A percentile compares a stretch with the other conserved stretches of the same genome.
Conservation (phyloP, 1,139 yeast species). For the Oligophagozyma castellii region DNA sequence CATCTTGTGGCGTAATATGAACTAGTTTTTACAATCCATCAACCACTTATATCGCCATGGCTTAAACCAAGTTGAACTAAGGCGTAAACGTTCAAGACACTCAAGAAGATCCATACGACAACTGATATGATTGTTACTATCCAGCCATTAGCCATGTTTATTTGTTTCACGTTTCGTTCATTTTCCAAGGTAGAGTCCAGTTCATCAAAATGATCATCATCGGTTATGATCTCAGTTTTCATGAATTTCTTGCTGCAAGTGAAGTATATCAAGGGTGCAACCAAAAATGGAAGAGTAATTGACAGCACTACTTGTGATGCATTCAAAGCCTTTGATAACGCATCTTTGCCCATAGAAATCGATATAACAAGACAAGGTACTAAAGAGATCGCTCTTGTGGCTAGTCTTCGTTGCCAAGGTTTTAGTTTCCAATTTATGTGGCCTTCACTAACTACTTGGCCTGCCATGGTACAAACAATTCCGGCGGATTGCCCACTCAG, state of each 20-base stretch:
- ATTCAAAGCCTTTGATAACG: constrained; percentile 50
- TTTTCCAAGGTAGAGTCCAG: constrained; percentile 3
- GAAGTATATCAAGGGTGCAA: constrained; percentile 67
- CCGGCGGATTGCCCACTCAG: constrained; percentile 77
- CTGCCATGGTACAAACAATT: constrained; percentile 76
- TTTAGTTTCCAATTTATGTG: constrained; percentile 59
- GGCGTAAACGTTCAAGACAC: constrained; percentile 54
- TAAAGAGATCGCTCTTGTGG: constrained; percentile 58
- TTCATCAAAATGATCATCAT: constrained; percentile 11
- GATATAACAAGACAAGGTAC: constrained; percentile 51
- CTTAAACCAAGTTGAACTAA: constrained; percentile 35
- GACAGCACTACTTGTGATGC: constrained; percentile 69
- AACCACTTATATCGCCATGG: constrained; percentile 13
- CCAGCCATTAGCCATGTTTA: constrained; percentile 52
- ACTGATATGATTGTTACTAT: constrained; percentile 33
- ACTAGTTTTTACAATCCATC: too few relatives aligned
- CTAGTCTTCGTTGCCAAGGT: constrained; percentile 67
- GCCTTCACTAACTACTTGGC: constrained; percentile 77
- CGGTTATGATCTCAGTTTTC: constrained; percentile 32
- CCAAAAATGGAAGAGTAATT: constrained; percentile 54
- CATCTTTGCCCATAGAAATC: constrained; percentile 47
- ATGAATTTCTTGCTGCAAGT: constrained; percentile 51
- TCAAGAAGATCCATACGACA: constrained; percentile 50
- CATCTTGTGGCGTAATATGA: too few relatives aligned
- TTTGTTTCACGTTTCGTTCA: constrained; percentile 20